Conservation (phyloP, 169 alveolate species). For the Miamiensis avidus region DNA sequence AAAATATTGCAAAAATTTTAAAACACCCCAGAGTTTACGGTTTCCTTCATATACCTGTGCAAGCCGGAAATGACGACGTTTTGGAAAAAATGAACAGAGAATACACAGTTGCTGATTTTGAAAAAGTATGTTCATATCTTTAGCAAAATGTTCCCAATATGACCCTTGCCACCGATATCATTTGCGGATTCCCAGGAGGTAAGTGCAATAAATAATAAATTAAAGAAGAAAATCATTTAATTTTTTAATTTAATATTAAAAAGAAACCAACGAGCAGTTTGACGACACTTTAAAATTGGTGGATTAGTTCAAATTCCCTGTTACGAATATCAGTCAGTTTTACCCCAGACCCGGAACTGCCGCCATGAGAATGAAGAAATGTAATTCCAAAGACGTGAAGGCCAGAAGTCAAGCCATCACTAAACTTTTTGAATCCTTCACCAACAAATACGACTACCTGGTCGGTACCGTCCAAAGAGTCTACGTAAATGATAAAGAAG, state of each 20-base stretch:
- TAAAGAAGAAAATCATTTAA: no score
- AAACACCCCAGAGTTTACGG: slow-evolving; percentile 95
- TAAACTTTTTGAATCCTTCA: slow-evolving; percentile 87
- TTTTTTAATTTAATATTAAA: no score
- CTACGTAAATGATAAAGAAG: slow-evolving; percentile 87
- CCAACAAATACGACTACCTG: slow-evolving; percentile 78
- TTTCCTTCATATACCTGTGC: slow-evolving; percentile 98
- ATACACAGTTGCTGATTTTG: slow-evolving; percentile 95
- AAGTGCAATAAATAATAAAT: background rate
- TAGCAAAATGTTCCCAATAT: slow-evolving; percentile 87
- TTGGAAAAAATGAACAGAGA: slow-evolving; percentile 97
- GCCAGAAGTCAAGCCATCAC: slow-evolving; percentile 89
- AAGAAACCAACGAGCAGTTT: slow-evolving; percentile 94
- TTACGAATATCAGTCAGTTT: slow-evolving; percentile 97
- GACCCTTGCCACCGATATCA: slow-evolving; percentile 97
- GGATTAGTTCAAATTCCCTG: slow-evolving; percentile 92
- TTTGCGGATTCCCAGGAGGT: slow-evolving; percentile 97
- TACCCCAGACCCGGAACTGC: slow-evolving; percentile 97
- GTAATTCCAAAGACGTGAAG: slow-evolving; percentile 88
- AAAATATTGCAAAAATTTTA: slow-evolving; percentile 91
- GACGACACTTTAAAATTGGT: slow-evolving; percentile 89
- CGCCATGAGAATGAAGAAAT: slow-evolving; percentile 91
- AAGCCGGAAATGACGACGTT: slow-evolving; percentile 94
- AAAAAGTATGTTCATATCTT: slow-evolving; percentile 88
- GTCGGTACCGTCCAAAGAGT: slow-evolving; percentile 80